A percentile compares a stretch with the other conserved stretches of the same genome.
phyloP scores from a whole-genome alignment of 1,284 basidiomycete genomes.

The Stygiomarasmius scandens region DNA sequence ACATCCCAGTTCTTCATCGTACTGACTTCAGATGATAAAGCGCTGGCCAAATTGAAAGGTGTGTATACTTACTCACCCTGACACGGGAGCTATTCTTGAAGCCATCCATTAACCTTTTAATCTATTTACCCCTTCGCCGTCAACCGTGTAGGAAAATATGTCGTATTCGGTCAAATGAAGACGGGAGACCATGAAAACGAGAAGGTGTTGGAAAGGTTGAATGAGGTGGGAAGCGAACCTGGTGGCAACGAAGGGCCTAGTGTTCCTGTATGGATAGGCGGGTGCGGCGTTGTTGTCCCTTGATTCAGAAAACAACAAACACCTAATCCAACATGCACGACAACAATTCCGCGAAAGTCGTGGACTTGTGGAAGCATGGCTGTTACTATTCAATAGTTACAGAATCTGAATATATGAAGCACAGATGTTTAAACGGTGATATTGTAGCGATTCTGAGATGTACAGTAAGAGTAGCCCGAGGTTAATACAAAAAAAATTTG shows the following conservation, averaged over 20 bases:
- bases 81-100: too few species aligned
- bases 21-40: conserved; percentile 41
- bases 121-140: too few species aligned
- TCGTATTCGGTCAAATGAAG: conserved; percentile 44
- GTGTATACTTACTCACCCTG: not conserved
- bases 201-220: conserved; percentile 39
- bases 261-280: conserved; percentile 47
- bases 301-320: too few species aligned
- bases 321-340: too few species aligned
- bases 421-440: too few species aligned
- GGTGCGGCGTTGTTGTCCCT: conserved; percentile 30
- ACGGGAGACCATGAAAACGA: conserved; percentile 26
- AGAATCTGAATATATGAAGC: too few species aligned
- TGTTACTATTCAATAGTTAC: too few species aligned
- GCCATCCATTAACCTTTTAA: not conserved
- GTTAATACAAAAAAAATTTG: too few species aligned
- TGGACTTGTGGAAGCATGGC: too few species aligned
- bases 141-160: conserved; percentile 43
- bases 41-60: conserved; percentile 40
- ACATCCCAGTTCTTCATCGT: conserved; percentile 55
- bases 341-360: too few species aligned
- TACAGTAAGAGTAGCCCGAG: too few species aligned
- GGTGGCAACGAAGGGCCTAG: conserved; percentile 34
- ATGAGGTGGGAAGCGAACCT: conserved; percentile 32
- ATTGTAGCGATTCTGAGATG: too few species aligned